Evolutionary conservation across 495 filamentous ascomycete species (phyloP).

Genomic region (Viridothelium virens): DNA sequence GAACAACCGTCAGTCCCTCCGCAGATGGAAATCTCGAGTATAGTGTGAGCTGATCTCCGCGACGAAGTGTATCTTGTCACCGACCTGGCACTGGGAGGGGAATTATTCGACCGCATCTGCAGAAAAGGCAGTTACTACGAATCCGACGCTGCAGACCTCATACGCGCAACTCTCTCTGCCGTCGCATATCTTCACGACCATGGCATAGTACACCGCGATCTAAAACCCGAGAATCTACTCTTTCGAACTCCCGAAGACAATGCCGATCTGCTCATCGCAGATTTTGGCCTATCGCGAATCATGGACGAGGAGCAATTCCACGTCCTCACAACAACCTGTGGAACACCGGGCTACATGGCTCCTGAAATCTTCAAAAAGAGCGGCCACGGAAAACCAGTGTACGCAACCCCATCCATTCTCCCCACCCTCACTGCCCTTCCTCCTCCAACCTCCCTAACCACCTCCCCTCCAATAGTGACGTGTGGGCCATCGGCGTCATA

Average conservation of each 20-base stretch:
- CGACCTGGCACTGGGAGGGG: constrained; percentile 90
- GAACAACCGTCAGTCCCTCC: constrained; percentile 67
- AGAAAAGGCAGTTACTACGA: constrained; percentile 98
- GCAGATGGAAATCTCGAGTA: not conserved
- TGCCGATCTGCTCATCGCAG: constrained; percentile 85
- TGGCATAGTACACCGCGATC: constrained; percentile 88
- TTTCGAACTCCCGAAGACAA: constrained; percentile 78
- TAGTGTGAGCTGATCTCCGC: not conserved
- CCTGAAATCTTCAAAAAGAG: constrained; percentile 76
- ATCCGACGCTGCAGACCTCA: constrained; percentile 89
- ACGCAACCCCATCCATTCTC: constrained; percentile 29
- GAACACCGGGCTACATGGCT: constrained; percentile 95
- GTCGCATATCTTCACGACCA: constrained; percentile 98
- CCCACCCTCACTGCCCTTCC: not conserved
- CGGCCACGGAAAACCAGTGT: constrained; percentile 74
- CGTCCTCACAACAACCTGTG: constrained; percentile 93
- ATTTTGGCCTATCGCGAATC: constrained; percentile 88
- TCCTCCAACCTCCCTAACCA: constrained; percentile 4
- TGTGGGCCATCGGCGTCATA: constrained; percentile 77
- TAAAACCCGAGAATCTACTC: constrained; percentile 69
- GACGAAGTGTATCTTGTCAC: constrained; percentile 86
- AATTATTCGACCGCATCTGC: constrained; percentile 97
- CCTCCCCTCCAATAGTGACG: constrained; percentile 44
- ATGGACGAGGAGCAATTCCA: constrained; percentile 99
- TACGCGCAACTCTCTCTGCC: constrained; percentile 90